These are phyloP conservation scores for Eutrema salsugineum DNA, from an alignment of 441 rosid genomes.

Conservation along the genomic window DNA sequence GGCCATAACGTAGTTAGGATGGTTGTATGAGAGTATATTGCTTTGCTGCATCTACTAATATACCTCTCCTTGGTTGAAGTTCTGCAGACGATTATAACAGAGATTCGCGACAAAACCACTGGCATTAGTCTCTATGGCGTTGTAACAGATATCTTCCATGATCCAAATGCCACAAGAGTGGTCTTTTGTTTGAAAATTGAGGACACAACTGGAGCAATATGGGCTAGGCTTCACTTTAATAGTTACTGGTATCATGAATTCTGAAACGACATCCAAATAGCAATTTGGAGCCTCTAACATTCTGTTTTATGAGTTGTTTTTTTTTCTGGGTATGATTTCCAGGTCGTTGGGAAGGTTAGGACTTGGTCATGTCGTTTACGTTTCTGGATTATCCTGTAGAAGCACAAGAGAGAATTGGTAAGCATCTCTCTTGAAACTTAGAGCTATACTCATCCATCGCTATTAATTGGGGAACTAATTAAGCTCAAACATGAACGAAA, in stretches of 20 bases:
- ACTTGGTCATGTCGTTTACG: conserved; percentile 62
- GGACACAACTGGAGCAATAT: conserved; percentile 69
- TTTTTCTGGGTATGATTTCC: conserved; percentile 19
- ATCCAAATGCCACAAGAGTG: conserved; percentile 38
- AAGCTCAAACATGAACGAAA: neutral
- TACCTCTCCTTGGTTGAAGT: conserved; percentile 34
- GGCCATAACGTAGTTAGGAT: neutral
- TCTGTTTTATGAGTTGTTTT: neutral
- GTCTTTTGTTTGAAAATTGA: conserved; percentile 63
- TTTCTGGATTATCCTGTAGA: conserved; percentile 79
- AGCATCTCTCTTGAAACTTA: conserved; percentile 18
- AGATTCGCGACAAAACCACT: conserved; percentile 77
- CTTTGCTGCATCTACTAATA: conserved; percentile 16
- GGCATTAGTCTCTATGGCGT: conserved; percentile 83
- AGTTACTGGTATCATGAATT: conserved; percentile 56
- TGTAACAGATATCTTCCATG: conserved; percentile 49
- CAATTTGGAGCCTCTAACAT: neutral
- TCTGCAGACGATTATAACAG: conserved; percentile 67
- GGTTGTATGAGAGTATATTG: neutral
- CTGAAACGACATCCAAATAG: neutral
- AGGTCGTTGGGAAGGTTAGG: conserved; percentile 91
- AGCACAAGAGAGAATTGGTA: conserved; percentile 47
- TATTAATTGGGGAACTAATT: neutral
- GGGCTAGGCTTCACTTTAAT: conserved; percentile 74
- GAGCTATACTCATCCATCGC: neutral